Conservation (phyloP, 768 basidiomycete species). For the Termitomyces sp. region DNA sequence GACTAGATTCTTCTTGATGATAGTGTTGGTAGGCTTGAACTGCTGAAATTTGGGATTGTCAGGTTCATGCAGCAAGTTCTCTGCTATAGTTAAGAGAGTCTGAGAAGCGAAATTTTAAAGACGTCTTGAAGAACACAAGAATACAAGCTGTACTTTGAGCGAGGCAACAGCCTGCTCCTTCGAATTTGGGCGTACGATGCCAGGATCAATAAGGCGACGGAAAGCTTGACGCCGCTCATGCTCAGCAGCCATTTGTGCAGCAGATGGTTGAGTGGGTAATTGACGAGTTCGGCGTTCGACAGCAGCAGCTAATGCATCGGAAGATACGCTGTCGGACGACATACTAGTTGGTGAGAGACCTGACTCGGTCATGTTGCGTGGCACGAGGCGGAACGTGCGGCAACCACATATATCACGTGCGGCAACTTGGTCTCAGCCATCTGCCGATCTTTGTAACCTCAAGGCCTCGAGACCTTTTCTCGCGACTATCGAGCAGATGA, state of each 20-base stretch:
- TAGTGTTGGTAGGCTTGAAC: constrained; percentile 74
- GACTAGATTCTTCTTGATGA: constrained; percentile 63
- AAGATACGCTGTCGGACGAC: constrained; percentile 22
- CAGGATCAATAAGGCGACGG: constrained; percentile 74
- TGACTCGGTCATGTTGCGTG: no score
- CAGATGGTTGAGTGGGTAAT: constrained; percentile 28
- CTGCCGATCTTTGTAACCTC: no score
- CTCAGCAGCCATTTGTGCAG: constrained; percentile 41
- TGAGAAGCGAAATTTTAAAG: constrained; percentile 25
- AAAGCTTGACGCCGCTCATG: constrained; percentile 70
- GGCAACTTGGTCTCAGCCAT: no score
- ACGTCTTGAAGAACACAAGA: constrained; percentile 15
- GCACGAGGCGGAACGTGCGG: no score
- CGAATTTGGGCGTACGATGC: constrained; percentile 69
- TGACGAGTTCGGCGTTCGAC: constrained; percentile 39
- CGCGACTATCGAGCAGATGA: no score
- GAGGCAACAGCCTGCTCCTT: constrained; percentile 56
- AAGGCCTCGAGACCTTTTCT: no score
- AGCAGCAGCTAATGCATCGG: constrained; percentile 37
- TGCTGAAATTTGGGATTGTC: constrained; percentile 66
- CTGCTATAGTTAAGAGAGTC: constrained; percentile 65
- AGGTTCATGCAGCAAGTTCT: constrained; percentile 72
- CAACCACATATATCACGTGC: no score
- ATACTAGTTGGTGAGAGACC: not conserved
- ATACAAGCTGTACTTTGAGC: constrained; percentile 49